Evolutionary conservation across 805 yeast genomes (phyloP).

Genomic region (Ogataea pignaliae): DNA sequence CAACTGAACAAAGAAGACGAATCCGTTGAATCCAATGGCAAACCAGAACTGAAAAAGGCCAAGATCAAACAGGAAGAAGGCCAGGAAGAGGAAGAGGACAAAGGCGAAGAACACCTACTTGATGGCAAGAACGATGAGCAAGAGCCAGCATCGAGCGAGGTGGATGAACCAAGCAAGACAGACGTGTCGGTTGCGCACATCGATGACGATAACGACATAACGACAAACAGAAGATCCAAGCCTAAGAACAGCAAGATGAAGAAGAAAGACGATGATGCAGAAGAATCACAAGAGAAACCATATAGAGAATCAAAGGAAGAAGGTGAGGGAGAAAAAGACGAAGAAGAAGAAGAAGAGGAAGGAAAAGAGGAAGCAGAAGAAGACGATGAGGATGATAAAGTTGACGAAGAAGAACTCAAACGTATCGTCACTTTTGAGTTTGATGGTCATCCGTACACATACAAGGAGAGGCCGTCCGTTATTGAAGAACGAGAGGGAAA

Average conservation of each 20-base stretch:
- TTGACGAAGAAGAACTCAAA: conserved; percentile 38
- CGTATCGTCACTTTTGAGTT: conserved; percentile 48
- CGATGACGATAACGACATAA: no score
- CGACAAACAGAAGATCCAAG: no score
- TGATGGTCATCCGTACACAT: conserved; percentile 77
- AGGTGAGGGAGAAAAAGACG: conserved; percentile 12
- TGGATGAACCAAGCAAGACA: no score
- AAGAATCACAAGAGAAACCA: no score
- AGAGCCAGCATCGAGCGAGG: no score
- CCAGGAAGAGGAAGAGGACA: conserved; percentile 16
- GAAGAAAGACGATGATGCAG: conserved; percentile 6
- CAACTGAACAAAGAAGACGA: conserved; percentile 1
- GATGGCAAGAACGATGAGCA: no score
- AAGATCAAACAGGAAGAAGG: conserved; percentile 2
- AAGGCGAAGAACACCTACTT: conserved; percentile 24
- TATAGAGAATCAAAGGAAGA: not conserved
- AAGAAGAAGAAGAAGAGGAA: conserved; percentile 17
- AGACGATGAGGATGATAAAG: conserved; percentile 28
- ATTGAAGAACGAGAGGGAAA: conserved; percentile 90
- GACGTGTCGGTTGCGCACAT: no score
- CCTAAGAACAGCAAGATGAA: no score
- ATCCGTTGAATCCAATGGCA: not conserved
- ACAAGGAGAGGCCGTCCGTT: conserved; percentile 90
- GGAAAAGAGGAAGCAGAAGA: conserved; percentile 24
- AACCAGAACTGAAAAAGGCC: conserved; percentile 9